Percentiles rank a stretch among this genome's conserved stretches.
Conservation (phyloP, 306 rosid genomes). For the Vigna reflexopilosa region DNA sequence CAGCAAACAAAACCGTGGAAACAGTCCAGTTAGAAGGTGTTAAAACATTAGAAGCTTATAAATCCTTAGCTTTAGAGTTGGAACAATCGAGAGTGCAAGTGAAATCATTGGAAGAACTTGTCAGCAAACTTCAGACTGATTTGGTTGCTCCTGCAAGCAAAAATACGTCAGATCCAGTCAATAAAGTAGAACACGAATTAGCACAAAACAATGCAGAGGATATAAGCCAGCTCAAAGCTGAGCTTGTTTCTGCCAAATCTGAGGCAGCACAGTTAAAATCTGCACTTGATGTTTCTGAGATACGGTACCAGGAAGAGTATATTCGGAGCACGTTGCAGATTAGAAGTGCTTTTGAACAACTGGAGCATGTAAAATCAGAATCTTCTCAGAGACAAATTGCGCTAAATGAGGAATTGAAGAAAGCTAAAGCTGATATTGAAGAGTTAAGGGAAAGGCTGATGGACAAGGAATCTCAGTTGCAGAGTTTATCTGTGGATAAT, state of each 20-base stretch:
- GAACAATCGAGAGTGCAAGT: slow-evolving; percentile 74
- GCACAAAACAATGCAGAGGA: slow-evolving; percentile 55
- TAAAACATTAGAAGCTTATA: slow-evolving; percentile 60
- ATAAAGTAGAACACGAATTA: slow-evolving; percentile 42
- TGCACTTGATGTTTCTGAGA: slow-evolving; percentile 82
- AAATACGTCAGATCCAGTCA: slow-evolving; percentile 38
- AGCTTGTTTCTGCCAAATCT: slow-evolving; percentile 59
- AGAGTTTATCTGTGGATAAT: slow-evolving; percentile 56
- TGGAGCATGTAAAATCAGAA: slow-evolving; percentile 69
- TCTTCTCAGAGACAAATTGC: slow-evolving; percentile 61
- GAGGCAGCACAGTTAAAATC: slow-evolving; percentile 72
- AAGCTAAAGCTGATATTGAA: slow-evolving; percentile 57
- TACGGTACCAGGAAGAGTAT: slow-evolving; percentile 81
- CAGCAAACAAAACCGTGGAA: slow-evolving; percentile 63
- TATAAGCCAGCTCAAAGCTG: slow-evolving; percentile 57
- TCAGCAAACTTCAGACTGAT: slow-evolving; percentile 63
- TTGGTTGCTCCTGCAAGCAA: slow-evolving; percentile 45
- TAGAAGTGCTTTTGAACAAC: slow-evolving; percentile 73
- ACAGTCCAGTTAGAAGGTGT: slow-evolving; percentile 58
- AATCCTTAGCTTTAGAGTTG: slow-evolving; percentile 62
- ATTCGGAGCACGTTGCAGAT: slow-evolving; percentile 84
- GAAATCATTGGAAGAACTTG: slow-evolving; percentile 73
- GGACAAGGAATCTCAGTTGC: slow-evolving; percentile 68
- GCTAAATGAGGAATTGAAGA: slow-evolving; percentile 59
- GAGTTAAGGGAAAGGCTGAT: slow-evolving; percentile 61